These are phyloP conservation scores for Malassezia arunalokei DNA, from an alignment of 1,284 basidiomycete species.

Conservation along the genomic window DNA sequence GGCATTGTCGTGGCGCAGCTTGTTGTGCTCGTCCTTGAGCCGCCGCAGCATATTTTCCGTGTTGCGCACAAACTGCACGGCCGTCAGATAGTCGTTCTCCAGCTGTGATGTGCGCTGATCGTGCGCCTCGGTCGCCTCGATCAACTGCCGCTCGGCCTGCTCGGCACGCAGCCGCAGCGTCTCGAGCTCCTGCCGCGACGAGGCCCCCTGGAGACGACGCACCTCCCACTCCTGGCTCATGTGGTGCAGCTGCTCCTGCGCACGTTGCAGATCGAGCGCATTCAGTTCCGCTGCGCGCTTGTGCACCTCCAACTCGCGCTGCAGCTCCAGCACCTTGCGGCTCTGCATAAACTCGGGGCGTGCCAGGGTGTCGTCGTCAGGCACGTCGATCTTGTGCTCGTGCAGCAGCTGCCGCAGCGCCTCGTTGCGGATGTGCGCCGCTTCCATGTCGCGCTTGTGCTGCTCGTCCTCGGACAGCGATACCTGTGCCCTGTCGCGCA, in stretches of 20 bases:
- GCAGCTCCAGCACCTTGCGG: conserved; percentile 32
- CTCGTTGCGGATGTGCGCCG: conserved; percentile 62
- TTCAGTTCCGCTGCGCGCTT: conserved; percentile 25
- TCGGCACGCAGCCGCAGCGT: conserved; percentile 58
- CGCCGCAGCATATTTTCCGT: conserved; percentile 97
- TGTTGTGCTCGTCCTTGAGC: conserved; percentile 59
- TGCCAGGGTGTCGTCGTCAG: conserved; percentile 38
- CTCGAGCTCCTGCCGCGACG: conserved; percentile 52
- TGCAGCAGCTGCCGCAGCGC: conserved; percentile 75
- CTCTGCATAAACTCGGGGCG: conserved; percentile 31
- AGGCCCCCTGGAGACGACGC: conserved; percentile 26
- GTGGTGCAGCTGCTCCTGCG: conserved; percentile 39
- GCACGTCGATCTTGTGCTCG: conserved; percentile 54
- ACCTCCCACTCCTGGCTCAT: conserved; percentile 36
- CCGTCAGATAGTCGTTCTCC: conserved; percentile 87
- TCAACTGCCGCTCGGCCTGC: conserved; percentile 39
- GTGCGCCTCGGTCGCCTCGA: conserved; percentile 37
- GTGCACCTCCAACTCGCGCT: conserved; percentile 35
- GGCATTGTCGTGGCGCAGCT: conserved; percentile 42
- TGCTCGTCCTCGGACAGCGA: conserved; percentile 1
- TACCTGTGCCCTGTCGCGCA: conserved; percentile 49
- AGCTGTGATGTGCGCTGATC: conserved; percentile 53
- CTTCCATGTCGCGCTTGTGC: conserved; percentile 55
- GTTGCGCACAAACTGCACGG: conserved; percentile 67
- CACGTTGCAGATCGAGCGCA: conserved; percentile 37